Percentiles rank a stretch among this genome's conserved stretches.
These are phyloP conservation scores for Prosopis cineraria DNA, from an alignment of 306 rosid genomes.

Conservation along the genomic window DNA sequence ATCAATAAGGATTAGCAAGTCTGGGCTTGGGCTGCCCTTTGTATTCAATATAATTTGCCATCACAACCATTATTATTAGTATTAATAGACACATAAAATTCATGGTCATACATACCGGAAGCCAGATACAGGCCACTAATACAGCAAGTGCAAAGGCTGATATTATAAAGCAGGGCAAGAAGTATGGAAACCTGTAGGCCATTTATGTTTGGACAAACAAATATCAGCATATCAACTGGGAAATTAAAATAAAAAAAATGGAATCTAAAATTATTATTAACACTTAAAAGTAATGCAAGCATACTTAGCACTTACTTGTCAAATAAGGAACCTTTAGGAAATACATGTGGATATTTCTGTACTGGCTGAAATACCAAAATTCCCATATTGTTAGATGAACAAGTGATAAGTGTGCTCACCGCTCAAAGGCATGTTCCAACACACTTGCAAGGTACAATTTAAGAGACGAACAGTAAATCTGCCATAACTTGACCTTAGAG, in stretches of 20 bases:
- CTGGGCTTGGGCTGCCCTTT: no score
- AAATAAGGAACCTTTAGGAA: slow-evolving; percentile 61
- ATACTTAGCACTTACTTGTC: slow-evolving; percentile 68
- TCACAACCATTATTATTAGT: no score
- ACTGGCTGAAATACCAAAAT: slow-evolving; percentile 47
- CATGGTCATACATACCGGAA: slow-evolving; percentile 40
- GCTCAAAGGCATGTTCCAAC: background rate
- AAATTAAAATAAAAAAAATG: background rate
- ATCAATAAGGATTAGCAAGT: no score
- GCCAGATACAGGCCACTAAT: slow-evolving; percentile 41
- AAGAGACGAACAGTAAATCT: background rate
- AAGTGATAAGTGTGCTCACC: slow-evolving; percentile 2
- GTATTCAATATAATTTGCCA: no score
- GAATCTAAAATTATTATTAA: background rate
- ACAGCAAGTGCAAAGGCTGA: background rate
- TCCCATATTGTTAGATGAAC: slow-evolving; percentile 11
- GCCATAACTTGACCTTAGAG: background rate
- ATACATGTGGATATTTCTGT: slow-evolving; percentile 29
- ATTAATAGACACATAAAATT: background rate
- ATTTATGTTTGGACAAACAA: slow-evolving; percentile 18
- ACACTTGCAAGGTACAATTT: background rate
- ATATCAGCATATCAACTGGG: background rate
- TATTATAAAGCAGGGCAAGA: slow-evolving; percentile 41
- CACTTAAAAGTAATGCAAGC: background rate
- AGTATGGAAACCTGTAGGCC: slow-evolving; percentile 48